These are phyloP conservation scores for Metschnikowia borealis DNA, from an alignment of 805 yeast genomes.

Conservation along the genomic window DNA sequence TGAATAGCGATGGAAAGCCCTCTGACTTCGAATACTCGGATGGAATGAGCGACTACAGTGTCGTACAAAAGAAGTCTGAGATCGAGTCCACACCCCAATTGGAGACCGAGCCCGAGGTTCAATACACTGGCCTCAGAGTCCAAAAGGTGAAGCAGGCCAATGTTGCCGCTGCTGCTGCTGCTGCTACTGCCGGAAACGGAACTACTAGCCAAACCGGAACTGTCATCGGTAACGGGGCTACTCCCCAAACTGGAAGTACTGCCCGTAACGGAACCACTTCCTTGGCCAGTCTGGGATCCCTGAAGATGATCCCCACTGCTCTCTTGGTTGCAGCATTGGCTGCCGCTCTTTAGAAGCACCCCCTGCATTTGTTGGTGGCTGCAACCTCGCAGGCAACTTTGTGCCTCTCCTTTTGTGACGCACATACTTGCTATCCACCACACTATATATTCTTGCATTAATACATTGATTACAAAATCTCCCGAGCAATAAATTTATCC, in stretches of 20 bases:
- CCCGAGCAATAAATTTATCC: not conserved
- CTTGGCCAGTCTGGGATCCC: not conserved
- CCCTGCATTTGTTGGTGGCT: not conserved
- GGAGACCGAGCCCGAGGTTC: not conserved
- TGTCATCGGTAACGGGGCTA: not conserved
- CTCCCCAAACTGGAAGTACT: not conserved
- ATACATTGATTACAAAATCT: not conserved
- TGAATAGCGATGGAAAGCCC: not conserved
- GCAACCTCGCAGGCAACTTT: not conserved
- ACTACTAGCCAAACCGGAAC: not conserved
- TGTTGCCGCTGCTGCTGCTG: not conserved
- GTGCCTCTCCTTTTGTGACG: not conserved
- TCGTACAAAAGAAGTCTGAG: not conserved
- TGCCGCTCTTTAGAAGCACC: not conserved
- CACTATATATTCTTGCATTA: not conserved
- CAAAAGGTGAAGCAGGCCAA: slow-evolving; percentile 1
- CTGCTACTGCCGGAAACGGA: not conserved
- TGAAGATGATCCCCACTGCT: not conserved
- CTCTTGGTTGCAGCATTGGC: not conserved
- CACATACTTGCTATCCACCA: not conserved
- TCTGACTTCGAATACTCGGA: not conserved
- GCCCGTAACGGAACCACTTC: not conserved
- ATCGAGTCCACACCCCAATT: not conserved
- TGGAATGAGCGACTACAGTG: not conserved
- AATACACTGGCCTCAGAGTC: not conserved